Base-by-base conservation (phyloP, 192 early-diverging fungal species). In the Cetraspora pellucida region DNA sequence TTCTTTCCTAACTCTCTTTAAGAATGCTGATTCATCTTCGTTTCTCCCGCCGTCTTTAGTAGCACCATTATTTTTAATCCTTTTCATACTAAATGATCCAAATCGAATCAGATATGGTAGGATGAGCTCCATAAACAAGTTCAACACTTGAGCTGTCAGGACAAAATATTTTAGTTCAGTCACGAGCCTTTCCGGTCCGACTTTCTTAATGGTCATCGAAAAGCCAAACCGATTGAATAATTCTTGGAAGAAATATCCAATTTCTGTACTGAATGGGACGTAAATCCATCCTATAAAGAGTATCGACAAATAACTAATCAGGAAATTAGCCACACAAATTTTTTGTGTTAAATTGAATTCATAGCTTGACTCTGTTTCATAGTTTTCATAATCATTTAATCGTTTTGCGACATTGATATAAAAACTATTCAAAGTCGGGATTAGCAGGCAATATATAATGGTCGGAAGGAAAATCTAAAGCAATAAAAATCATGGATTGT, bases 261-360 rank as follows among this genome's bases (percentile, higher is more conserved):
- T 84, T 19, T 81, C 71, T 46, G 91, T 88, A 45, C 90, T 90
- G 72, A 93, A 88, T 0, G 96, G 96, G 79, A 98, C 94, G 81
- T 94, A 93, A 31, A 95, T 77, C 87, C 92, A 95, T 7, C 92
- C 93, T n/a, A 90, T 92, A 81, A 97, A 83, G 58, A 96, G 90
- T 77, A 97, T 86, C 13, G 95, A 92, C 17, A 96, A 85, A 81
- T 94, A 93, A 63, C 91, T 88, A 23, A 93, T 87, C 49, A 98
- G 83, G 69, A 92, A 94, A 52, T 91, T 93, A 75, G 95, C 90
- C 55, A 95, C 87, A 80, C 96, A 98, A 28, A 96, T 88, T 82
- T 96, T 96, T 75, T 91, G 87, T 9, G 94, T 88, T 37, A 90
- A 84, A 64, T 90, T 87, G 67, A 88, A 86, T 55, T 90, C 90